Evolutionary conservation across 2,329 filamentous ascomycete genomes (phyloP), one percentile per base, ranked within the genome.

Genomic region (Penicillium sclerotigenum): DNA sequence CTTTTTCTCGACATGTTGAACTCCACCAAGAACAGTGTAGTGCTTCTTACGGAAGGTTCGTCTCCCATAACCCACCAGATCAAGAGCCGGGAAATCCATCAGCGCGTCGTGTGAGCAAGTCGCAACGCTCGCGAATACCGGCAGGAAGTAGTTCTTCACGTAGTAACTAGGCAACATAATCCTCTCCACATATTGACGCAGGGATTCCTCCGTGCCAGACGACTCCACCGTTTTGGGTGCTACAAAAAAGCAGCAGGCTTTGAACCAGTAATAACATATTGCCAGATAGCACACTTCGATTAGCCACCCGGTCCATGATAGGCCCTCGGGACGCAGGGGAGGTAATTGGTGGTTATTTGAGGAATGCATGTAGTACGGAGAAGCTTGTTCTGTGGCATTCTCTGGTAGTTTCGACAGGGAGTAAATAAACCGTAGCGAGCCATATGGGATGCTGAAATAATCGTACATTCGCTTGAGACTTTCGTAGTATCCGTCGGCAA

Each of bases 401-500:
- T 16, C 46, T 61, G 55, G 43, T 13, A 70, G 61, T 48, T 68
- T 73, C 11, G 80, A 75, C 55, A 85, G 81, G 37, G 76, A 75
- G 65, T 81, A 86, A 2, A 84, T 68, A 60, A 85, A 85, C 16
- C 73, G 75, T 52, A 82, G 76, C 13, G 76, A 71, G 38, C 78
- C 75, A 56, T 83, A 81, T 6, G 71, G 69, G 13, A 86, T 73
- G 2, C 73, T 76, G 4, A 87, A 69, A 59, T 83, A 73, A 26
- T 80, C 73, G 66, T 86, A 86, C 79, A 87, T 81, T 26, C 75
- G 73, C 59, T 76, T 77, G 47, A 86, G 69, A 58, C 84, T 82
- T 45, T 70, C 66, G 63, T 86, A 85, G 67, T 82, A 86, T 20
- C 78, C 77, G 10, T 72, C 76, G 14, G 77, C 77, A 58, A 82